phyloP scores from a whole-genome alignment of 306 rosid species.

The Pyrus betulifolia region DNA sequence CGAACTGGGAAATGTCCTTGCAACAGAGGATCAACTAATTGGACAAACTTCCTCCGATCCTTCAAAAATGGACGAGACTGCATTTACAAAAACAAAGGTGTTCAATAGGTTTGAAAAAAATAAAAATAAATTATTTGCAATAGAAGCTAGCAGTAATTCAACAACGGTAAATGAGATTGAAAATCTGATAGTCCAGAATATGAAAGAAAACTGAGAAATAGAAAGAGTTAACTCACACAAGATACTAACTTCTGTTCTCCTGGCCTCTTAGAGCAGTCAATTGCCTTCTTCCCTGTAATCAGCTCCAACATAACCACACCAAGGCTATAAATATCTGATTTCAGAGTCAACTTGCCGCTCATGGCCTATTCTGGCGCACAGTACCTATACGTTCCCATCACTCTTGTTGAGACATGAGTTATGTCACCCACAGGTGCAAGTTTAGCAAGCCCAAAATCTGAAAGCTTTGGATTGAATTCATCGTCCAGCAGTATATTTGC shows the following conservation, averaged over 20 bases:
- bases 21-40: slow-evolving; percentile 67
- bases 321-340: slow-evolving; percentile 94
- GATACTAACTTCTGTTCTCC: slow-evolving; percentile 88
- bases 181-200: not conserved
- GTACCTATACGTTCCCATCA: slow-evolving; percentile 95
- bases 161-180: not conserved
- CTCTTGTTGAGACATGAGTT: slow-evolving; percentile 95
- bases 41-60: slow-evolving; percentile 43
- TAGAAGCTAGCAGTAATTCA: not conserved
- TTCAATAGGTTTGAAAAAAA: not conserved
- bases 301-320: slow-evolving; percentile 96
- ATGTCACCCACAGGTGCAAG: slow-evolving; percentile 97
- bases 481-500: slow-evolving; percentile 73
- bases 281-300: slow-evolving; percentile 82
- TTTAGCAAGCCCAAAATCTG: slow-evolving; percentile 65
- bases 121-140: not conserved
- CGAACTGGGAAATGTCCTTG: slow-evolving; percentile 69
- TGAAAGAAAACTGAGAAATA: no score
- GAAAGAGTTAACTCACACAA: slow-evolving; percentile 47
- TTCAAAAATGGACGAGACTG: slow-evolving; percentile 55
- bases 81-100: not conserved
- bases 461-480: not conserved
- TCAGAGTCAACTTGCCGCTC: slow-evolving; percentile 92
- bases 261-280: slow-evolving; percentile 45
- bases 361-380: slow-evolving; percentile 98